phyloP scores from a whole-genome alignment of 768 basidiomycete genomes.

The Lactarius deliciosus region DNA sequence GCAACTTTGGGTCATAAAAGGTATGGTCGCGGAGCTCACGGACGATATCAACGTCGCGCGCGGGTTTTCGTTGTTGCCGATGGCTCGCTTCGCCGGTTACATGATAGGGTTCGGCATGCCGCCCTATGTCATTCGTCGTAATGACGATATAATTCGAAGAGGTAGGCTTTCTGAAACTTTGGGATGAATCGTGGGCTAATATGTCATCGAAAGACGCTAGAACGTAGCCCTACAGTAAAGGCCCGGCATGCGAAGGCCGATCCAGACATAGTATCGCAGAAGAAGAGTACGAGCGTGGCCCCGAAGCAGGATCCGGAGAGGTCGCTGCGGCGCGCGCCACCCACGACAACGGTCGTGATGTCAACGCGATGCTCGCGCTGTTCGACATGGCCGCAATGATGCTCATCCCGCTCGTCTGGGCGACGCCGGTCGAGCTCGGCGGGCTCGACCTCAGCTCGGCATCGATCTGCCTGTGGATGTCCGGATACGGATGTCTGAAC shows the following conservation, averaged over 20 bases:
- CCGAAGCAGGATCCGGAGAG: not conserved
- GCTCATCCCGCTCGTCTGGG: slow-evolving; percentile 45
- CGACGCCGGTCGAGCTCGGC: slow-evolving; percentile 44
- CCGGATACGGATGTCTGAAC: slow-evolving; percentile 39
- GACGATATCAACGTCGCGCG: slow-evolving; percentile 56
- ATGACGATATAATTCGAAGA: slow-evolving; percentile 19
- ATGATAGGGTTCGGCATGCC: slow-evolving; percentile 17
- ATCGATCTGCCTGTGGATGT: slow-evolving; percentile 35
- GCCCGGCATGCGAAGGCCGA: not conserved
- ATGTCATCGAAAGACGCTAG: slow-evolving; percentile 11
- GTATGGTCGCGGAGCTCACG: slow-evolving; percentile 64
- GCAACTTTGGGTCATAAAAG: slow-evolving; percentile 62
- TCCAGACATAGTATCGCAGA: not conserved
- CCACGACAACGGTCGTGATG: slow-evolving; percentile 16
- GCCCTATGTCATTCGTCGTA: slow-evolving; percentile 10
- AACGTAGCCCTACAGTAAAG: not conserved
- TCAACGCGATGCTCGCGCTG: slow-evolving; percentile 9
- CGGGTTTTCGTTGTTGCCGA: slow-evolving; percentile 40
- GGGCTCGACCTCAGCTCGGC: slow-evolving; percentile 41
- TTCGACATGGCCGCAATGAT: slow-evolving; percentile 7
- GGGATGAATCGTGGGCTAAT: not conserved
- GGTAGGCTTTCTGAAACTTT: not conserved
- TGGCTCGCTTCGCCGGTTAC: slow-evolving; percentile 28
- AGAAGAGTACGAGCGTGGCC: not conserved
- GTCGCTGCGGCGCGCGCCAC: slow-evolving; percentile 6